Evolutionary conservation across 805 yeast genomes (phyloP), one percentile per base, ranked within the genome.

Genomic region (Suhomyces faveliae): DNA sequence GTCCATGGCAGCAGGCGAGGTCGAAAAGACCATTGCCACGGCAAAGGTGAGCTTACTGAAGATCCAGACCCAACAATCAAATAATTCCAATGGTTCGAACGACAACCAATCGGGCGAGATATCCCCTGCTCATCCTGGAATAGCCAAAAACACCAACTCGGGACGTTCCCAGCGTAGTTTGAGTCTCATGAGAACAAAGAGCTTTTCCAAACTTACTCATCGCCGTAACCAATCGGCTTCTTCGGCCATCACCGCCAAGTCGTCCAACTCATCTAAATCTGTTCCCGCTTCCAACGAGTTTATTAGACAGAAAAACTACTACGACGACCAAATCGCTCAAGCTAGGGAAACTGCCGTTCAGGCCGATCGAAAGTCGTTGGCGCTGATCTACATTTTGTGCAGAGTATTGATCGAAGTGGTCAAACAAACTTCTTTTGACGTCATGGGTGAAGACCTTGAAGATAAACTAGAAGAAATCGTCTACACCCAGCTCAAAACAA

Each of bases 391-490:
- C 64, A 87, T 94, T 29, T 67, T 94, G 13, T 92, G 97, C 66
- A 79, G 99, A 39, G 98, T 91, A 0, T 74, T 94, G 45, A 87
- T 92, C 47, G 98, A 92, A 61, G 90, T 94, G 10, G 96, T 92
- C 15, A 83, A 84, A 55, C 97, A 92, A 61, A 83, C 95, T 0
- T 84, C 96, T 6, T 71, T 79, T n/a, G 84, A 81, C 9, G 77
- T 79, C 0, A 74, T 84, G 46, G 95, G 91, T 5, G 89, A 83
- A 43, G 96, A 88, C 50, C 71, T 92, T 33, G 85, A 87, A 15
- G 87, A 83, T 42, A 88, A 87, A 57, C 72, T 94, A 8, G 98
- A 94, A 64, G 98, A 94, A 56, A 91, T 91, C 44, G 95, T 92
- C 23, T 94, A 89, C 70, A 84, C 89, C 12, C 97, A 94, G 64